Evolutionary conservation across 176 grass and related monocot genomes (phyloP), one percentile per base, ranked within the genome.

Genomic region (Thalia dealbata): DNA sequence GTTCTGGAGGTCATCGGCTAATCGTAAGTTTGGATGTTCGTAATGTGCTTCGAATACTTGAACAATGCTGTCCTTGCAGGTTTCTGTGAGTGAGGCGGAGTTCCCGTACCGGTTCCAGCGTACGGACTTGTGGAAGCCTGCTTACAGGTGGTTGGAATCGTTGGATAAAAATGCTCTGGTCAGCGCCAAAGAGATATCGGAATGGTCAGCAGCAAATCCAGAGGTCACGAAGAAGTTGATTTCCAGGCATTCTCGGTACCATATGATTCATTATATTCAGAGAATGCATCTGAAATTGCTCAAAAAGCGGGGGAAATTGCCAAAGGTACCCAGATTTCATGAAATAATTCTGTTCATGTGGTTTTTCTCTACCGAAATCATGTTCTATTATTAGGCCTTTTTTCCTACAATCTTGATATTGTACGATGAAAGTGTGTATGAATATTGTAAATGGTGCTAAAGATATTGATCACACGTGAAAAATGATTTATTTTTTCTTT

Each of bases 251-350:
- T 97, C 93, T 30, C 91, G 86, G 24, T 97, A 97, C 61, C 93
- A 97, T 82, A 82, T 92, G 81, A 89, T 91, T 70, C 93, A 97
- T 75, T 97, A 92, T 79, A 92, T 84, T 56, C 93, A 97, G 81
- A 86, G 93, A 80, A 86, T 97, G 89, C 93, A 92, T 61, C 82
- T 92, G 82, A 97, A 92, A 48, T 68, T 97, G 84, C 76, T 97
- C 73, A 97, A 97, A 79, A 97, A 92, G 76, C 90, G 69, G 80
- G 93, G 87, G 13, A 97, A 92, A 74, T 44, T 92, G 72, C 89
- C 93, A 76, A 97, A 92, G 85, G 93, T 97, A 67, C 76, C 63
- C 4, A 45, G 52, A 15, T 70, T 82, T 77, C 73, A 30, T 15
- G 68, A 68, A 50, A 26, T 35, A 16, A 43, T 66, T 84, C 73